These are phyloP conservation scores for Talaromyces sp. DNA, from an alignment of 2,329 filamentous ascomycete species.

Conservation along the genomic window DNA sequence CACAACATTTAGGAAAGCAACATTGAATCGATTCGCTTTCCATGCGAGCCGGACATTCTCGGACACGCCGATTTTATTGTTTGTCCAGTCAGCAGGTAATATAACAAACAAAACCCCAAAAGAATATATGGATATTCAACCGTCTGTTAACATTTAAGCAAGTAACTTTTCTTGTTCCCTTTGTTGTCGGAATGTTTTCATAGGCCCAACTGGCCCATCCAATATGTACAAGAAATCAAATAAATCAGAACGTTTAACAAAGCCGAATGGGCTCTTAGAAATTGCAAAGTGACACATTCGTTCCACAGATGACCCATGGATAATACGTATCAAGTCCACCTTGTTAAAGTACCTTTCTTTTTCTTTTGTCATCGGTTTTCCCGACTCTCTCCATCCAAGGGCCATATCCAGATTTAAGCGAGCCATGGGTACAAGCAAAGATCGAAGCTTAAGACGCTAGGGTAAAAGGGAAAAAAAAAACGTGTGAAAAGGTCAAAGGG, in stretches of 20 bases:
- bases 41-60: background rate
- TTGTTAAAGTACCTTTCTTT: background rate
- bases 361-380: background rate
- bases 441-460: background rate
- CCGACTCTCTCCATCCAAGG: background rate
- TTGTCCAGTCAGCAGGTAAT: background rate
- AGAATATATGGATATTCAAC: background rate
- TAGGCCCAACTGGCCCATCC: background rate
- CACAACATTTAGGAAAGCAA: background rate
- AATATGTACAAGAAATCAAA: background rate
- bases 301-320: background rate
- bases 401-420: background rate
- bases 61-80: background rate
- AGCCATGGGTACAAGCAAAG: slow-evolving; percentile 7
- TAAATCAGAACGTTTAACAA: slow-evolving; percentile 1
- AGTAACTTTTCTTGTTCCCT: background rate
- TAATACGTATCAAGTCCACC: background rate
- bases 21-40: background rate
- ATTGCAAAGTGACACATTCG: slow-evolving; percentile 1
- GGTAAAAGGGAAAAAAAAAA: background rate
- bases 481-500: slow-evolving; percentile 3
- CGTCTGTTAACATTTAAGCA: background rate
- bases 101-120: background rate
- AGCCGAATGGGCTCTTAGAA: background rate
- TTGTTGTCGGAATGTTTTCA: background rate